phyloP scores from a whole-genome alignment of 75 land plant genomes.

The Pinus albicaulis region DNA sequence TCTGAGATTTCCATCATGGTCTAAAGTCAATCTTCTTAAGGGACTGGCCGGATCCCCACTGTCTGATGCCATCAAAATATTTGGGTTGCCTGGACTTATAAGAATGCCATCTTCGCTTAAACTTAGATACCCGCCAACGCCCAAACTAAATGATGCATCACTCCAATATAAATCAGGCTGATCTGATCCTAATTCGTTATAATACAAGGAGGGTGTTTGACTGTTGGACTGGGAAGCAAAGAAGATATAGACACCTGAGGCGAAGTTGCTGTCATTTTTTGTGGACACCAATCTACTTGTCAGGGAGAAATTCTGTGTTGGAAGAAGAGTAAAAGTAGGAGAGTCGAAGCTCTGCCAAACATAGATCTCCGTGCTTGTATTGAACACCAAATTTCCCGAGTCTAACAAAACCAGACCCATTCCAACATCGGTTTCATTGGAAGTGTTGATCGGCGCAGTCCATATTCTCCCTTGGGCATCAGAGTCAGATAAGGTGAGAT shows the following conservation, averaged over 20 bases:
- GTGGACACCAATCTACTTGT: not conserved
- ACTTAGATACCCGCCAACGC: too few relatives aligned
- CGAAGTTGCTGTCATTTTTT: too few relatives aligned
- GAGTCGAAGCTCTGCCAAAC: not conserved
- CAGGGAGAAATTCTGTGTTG: not conserved
- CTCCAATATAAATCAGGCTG: slow-evolving; percentile 34
- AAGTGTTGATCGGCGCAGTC: not conserved
- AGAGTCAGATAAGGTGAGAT: not conserved
- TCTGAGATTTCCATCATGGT: slow-evolving; percentile 24
- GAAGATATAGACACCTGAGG: slow-evolving; percentile 27
- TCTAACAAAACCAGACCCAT: not conserved
- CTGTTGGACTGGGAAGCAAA: not conserved
- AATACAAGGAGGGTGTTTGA: too few relatives aligned
- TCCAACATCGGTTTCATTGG: too few relatives aligned
- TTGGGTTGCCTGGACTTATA: slow-evolving; percentile 21
- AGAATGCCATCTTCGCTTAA: too few relatives aligned
- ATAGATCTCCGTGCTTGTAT: not conserved
- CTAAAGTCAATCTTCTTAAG: slow-evolving; percentile 40
- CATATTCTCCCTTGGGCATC: not conserved
- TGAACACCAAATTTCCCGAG: slow-evolving; percentile 1
- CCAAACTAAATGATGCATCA: too few relatives aligned
- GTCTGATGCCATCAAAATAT: slow-evolving; percentile 35
- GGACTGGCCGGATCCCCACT: slow-evolving; percentile 9
- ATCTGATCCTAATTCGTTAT: too few relatives aligned
- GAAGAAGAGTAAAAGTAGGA: not conserved